Base-by-base conservation (phyloP, 2,329 filamentous ascomycete species). In the Botrytis cinerea region DNA sequence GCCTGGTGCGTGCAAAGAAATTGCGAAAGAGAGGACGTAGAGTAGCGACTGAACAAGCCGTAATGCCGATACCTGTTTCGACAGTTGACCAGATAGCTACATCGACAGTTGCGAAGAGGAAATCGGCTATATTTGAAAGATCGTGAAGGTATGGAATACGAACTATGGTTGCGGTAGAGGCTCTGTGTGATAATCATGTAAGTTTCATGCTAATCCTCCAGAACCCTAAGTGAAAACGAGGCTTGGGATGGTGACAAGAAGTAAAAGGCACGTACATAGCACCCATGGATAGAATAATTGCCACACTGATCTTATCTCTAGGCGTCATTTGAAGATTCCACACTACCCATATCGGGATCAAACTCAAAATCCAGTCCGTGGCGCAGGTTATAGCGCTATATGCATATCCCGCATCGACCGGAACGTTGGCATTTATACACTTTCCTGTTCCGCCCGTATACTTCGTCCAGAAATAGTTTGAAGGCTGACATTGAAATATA, bases 71-170 rank as follows among this genome's bases (percentile, higher is more conserved):
- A 20, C 82, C 82, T 48, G 81, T 82, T 75, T 84, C 83, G n/a
- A 80, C 76, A n/a, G 82, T 82, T 16, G 81, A 83, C 83, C 83
- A 85, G 73, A 84, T 83, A 6, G 82, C 81, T 20, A 84, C 79
- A 75, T 83, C 82, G 3, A 82, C 81, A 70, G 83, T 83, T 43
- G 81, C 80, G 75, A 81, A 84, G 8, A 84, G 77, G 70, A 82
- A 81, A 74, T 85, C 83, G 35, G 74, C 74, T 62, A 79, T 76
- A 57, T 82, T 78, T 3, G 79, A 76, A 14, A 84, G 78, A 32
- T 80, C 78, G 72, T 80, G 80, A 16, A 84, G 79, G 75, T 84
- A 85, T 16, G 83, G 83, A 40, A 85, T 81, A 18, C 84, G 83
- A 60, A 84, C 78, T 67, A 84, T 82, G 5, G 83, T 84, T 40